Evolutionary conservation across 352 stramenopile species (phyloP).

Genomic region (Globisporangium solare): DNA sequence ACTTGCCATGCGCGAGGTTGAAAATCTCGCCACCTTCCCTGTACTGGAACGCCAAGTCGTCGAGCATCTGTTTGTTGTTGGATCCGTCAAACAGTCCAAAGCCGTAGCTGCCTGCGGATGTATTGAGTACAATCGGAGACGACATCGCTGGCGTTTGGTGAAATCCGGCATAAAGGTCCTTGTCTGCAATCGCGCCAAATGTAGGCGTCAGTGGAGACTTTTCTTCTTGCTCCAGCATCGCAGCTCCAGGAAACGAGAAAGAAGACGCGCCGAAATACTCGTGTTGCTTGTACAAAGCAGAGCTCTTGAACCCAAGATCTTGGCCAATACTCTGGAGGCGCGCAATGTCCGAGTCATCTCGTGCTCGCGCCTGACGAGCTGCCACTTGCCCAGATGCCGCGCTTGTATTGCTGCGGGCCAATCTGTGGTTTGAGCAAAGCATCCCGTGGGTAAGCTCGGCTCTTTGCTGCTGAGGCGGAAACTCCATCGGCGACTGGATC

Average conservation of each 20-base stretch:
- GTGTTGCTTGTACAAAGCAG: constrained; percentile 3
- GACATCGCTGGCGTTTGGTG: not conserved
- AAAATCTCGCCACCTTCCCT: constrained; percentile 38
- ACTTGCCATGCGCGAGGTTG: constrained; percentile 31
- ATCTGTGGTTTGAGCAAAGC: constrained; percentile 1
- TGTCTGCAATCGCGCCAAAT: not conserved
- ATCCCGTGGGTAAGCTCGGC: not conserved
- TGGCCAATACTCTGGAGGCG: constrained; percentile 10
- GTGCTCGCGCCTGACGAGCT: constrained; percentile 20
- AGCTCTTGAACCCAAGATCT: constrained; percentile 6
- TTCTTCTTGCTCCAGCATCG: not conserved
- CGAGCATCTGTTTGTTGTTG: constrained; percentile 28
- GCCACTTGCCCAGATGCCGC: constrained; percentile 4
- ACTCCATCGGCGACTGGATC: constrained; percentile 55
- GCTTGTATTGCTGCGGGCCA: constrained; percentile 17
- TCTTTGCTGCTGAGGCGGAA: constrained; percentile 15
- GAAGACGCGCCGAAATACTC: constrained; percentile 6
- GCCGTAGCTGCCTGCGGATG: not conserved
- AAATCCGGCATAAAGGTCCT: not conserved
- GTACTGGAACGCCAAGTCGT: constrained; percentile 34
- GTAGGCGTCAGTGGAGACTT: too few species aligned
- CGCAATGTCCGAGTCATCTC: constrained; percentile 39
- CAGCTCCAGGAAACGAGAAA: not conserved
- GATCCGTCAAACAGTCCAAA: not conserved
- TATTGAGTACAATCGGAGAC: not conserved